Conservation (phyloP, 805 yeast species). For the Teunomyces atbi region DNA sequence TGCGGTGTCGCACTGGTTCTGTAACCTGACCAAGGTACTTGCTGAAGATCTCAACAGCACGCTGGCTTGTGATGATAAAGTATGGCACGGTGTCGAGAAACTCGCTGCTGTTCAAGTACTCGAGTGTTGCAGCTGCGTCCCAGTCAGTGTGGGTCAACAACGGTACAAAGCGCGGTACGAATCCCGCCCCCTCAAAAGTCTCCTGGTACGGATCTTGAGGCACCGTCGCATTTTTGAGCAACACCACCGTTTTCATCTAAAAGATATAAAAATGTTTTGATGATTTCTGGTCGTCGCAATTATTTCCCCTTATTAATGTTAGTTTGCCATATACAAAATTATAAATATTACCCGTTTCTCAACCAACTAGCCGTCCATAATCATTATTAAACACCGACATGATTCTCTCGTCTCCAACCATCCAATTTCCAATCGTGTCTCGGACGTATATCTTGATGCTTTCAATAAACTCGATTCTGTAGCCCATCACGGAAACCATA, state of each 20-base stretch:
- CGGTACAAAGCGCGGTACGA: conserved; percentile 62
- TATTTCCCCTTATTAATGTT: neutral
- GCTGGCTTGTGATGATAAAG: conserved; percentile 80
- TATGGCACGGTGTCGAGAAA: conserved; percentile 45
- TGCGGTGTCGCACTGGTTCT: conserved; percentile 15
- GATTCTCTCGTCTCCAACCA: conserved; percentile 44
- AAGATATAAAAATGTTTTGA: neutral
- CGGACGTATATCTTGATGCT: conserved; percentile 32
- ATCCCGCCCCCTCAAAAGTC: conserved; percentile 34
- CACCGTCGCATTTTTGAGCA: conserved; percentile 70
- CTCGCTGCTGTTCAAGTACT: conserved; percentile 41
- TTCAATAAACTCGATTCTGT: conserved; percentile 36
- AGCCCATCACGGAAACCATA: conserved; percentile 41
- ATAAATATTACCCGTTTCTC: neutral
- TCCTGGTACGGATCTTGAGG: conserved; percentile 68
- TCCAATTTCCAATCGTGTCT: conserved; percentile 37
- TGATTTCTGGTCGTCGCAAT: neutral
- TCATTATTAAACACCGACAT: conserved; percentile 33
- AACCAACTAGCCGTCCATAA: conserved; percentile 1
- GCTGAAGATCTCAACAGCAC: conserved; percentile 82
- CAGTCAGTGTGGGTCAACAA: conserved; percentile 64
- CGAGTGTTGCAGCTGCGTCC: conserved; percentile 44
- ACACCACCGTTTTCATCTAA: conserved; percentile 30
- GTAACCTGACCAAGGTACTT: conserved; percentile 36
- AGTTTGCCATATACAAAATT: neutral